Conservation (phyloP, 2,329 filamentous ascomycete genomes). For the Botrytis aclada region DNA sequence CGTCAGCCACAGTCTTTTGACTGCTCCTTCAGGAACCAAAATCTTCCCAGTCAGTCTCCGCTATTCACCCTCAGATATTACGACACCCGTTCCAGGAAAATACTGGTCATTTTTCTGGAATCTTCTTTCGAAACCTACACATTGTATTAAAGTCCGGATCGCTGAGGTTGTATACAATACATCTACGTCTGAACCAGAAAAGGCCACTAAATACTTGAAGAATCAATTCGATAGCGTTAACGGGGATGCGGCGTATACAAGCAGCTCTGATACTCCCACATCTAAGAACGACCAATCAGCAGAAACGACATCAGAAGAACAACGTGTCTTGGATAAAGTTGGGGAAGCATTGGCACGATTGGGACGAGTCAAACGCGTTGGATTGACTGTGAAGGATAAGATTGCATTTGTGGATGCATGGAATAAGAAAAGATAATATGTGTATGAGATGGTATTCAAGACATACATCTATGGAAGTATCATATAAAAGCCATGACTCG, state of each 20-base stretch:
- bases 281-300: constrained; percentile 31
- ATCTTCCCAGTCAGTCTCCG: constrained; percentile 90
- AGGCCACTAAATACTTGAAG: constrained; percentile 36
- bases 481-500: background rate
- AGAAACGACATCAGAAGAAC: constrained; percentile 52
- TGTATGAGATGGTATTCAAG: background rate
- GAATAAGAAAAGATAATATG: constrained; percentile 43
- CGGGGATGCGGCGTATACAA: constrained; percentile 34
- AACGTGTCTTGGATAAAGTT: constrained; percentile 70
- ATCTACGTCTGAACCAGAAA: constrained; percentile 37
- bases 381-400: constrained; percentile 80
- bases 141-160: constrained; percentile 87
- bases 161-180: constrained; percentile 68
- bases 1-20: constrained; percentile 73
- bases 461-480: background rate
- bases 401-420: constrained; percentile 73
- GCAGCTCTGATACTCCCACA: constrained; percentile 35
- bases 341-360: constrained; percentile 84
- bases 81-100: constrained; percentile 77
- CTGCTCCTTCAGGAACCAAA: constrained; percentile 62
- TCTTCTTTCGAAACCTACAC: constrained; percentile 77
- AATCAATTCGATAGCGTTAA: constrained; percentile 33
- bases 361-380: constrained; percentile 84
- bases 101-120: constrained; percentile 79
- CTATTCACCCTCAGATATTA: constrained; percentile 85